Percentiles rank a stretch among this genome's conserved stretches.
Evolutionary conservation across 2,329 filamentous ascomycete genomes (phyloP).

Genomic region (Curvularia verruculosa): DNA sequence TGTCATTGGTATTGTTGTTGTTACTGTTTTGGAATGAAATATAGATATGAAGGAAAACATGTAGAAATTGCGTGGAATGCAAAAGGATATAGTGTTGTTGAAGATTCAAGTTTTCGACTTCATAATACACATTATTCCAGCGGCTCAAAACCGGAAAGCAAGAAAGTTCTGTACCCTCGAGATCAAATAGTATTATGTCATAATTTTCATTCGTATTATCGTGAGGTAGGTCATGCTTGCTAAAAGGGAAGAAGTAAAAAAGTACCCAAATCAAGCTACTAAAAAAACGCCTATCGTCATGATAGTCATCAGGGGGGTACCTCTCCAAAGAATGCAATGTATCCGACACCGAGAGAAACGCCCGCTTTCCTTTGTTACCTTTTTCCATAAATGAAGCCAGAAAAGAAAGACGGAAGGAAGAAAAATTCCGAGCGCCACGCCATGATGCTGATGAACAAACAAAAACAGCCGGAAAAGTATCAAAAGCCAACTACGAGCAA

Average conservation of each 20-base stretch:
- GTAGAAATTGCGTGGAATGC: too few relatives aligned
- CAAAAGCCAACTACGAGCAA: not conserved
- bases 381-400: not conserved
- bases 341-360: not conserved
- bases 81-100: too few relatives aligned
- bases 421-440: constrained; percentile 23
- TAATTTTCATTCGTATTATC: constrained; percentile 11
- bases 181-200: not conserved
- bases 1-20: not conserved
- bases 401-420: not conserved
- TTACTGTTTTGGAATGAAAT: too few relatives aligned
- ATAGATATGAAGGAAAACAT: too few relatives aligned
- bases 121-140: not conserved
- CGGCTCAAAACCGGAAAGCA: not conserved
- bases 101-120: not conserved
- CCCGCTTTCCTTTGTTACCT: constrained; percentile 2
- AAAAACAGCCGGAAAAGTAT: not conserved
- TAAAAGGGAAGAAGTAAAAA: not conserved
- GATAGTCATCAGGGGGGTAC: not conserved
- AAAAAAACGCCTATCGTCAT: constrained; percentile 2
- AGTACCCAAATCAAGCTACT: not conserved
- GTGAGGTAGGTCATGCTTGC: not conserved
- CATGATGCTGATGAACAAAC: constrained; percentile 19
- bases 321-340: constrained; percentile 19
- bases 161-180: not conserved